These are phyloP conservation scores for Striga asiatica DNA, from an alignment of 257 asterid genomes.

Conservation along the genomic window DNA sequence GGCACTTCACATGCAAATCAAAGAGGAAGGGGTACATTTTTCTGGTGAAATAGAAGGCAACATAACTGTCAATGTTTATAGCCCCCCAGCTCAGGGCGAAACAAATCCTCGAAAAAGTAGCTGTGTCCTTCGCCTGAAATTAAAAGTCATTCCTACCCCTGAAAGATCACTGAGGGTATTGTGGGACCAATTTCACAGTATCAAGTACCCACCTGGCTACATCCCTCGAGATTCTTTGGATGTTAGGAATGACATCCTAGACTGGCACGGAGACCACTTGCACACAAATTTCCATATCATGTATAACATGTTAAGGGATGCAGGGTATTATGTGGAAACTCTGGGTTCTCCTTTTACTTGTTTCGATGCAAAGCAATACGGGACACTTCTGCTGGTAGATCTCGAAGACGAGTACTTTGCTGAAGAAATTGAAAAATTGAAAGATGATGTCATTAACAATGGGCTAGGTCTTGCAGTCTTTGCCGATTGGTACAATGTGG, in stretches of 20 bases:
- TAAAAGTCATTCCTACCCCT: slow-evolving; percentile 85
- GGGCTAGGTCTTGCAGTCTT: slow-evolving; percentile 84
- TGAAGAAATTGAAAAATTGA: slow-evolving; percentile 70
- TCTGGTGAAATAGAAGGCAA: slow-evolving; percentile 90
- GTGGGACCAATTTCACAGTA: slow-evolving; percentile 97
- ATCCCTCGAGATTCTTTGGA: slow-evolving; percentile 97
- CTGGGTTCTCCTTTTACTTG: slow-evolving; percentile 98
- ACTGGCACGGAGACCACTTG: slow-evolving; percentile 98
- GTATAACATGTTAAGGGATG: slow-evolving; percentile 90
- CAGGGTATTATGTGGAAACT: slow-evolving; percentile 88
- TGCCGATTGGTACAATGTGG: slow-evolving; percentile 98
- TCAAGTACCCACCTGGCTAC: slow-evolving; percentile 97
- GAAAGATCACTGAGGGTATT: slow-evolving; percentile 69
- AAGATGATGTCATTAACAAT: slow-evolving; percentile 62
- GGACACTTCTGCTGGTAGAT: slow-evolving; percentile 90
- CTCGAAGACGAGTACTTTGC: slow-evolving; percentile 89
- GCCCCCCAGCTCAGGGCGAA: slow-evolving; percentile 76
- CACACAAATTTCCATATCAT: slow-evolving; percentile 94
- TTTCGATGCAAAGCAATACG: slow-evolving; percentile 88
- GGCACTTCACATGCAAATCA: slow-evolving; percentile 92
- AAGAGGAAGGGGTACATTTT: slow-evolving; percentile 83
- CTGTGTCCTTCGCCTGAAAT: slow-evolving; percentile 60
- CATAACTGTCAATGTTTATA: slow-evolving; percentile 62
- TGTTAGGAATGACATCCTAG: slow-evolving; percentile 92
- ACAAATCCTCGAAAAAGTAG: slow-evolving; percentile 48